These are phyloP conservation scores for Colletotrichum sp. DNA, from an alignment of 2,329 filamentous ascomycete species.

Conservation along the genomic window DNA sequence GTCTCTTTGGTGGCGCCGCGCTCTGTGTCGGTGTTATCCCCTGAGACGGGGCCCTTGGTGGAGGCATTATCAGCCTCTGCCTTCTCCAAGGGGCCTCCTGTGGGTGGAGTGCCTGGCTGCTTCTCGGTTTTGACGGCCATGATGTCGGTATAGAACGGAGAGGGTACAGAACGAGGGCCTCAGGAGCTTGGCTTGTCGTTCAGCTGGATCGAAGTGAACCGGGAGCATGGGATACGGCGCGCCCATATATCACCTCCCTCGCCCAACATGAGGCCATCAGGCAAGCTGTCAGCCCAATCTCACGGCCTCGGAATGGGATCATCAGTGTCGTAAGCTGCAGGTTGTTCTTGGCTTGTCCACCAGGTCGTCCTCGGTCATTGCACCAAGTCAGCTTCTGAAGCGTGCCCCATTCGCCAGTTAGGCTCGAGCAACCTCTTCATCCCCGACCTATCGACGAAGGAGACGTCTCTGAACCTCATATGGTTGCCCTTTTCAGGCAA, in stretches of 20 bases:
- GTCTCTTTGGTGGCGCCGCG: neutral
- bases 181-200: neutral
- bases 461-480: neutral
- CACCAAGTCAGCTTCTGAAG: neutral
- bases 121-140: neutral
- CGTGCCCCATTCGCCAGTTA: neutral
- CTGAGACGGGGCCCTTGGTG: neutral
- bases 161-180: accelerated
- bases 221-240: neutral
- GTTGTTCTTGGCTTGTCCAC: neutral
- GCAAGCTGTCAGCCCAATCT: neutral
- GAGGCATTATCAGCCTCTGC: neutral
- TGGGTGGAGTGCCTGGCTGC: neutral
- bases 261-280: neutral
- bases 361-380: neutral
- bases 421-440: neutral
- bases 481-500: accelerated
- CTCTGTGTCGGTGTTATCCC: neutral
- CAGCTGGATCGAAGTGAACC: neutral
- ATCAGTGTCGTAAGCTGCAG: neutral
- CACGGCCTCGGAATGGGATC: neutral
- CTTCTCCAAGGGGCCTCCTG: neutral
- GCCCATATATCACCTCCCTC: neutral
- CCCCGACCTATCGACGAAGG: neutral
- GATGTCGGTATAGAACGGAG: neutral